phyloP scores from a whole-genome alignment of 768 basidiomycete species.

The Mycena belliarum region DNA sequence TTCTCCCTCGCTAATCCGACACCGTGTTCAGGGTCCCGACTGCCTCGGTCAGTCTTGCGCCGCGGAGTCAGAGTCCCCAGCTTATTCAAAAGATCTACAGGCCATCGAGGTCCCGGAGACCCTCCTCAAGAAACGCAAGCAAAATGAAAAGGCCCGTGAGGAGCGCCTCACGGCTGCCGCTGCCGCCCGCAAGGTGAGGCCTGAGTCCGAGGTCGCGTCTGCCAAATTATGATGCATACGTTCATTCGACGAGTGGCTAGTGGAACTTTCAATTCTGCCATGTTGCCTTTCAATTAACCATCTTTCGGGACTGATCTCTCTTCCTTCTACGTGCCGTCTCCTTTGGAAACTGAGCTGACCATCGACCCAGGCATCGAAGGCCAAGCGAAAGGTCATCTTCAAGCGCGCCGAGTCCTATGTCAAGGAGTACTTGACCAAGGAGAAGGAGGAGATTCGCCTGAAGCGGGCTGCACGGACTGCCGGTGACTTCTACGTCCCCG shows the following conservation, averaged over 20 bases:
- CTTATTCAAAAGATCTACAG: constrained; percentile 39
- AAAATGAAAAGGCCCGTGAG: constrained; percentile 94
- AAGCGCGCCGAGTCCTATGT: constrained; percentile 98
- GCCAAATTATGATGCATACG: constrained; percentile 76
- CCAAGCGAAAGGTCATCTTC: constrained; percentile 97
- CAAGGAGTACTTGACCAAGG: constrained; percentile 90
- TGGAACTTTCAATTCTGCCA: constrained; percentile 50
- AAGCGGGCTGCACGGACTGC: constrained; percentile 89
- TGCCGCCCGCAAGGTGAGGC: constrained; percentile 85
- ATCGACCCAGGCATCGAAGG: constrained; percentile 68
- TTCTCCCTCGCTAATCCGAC: not conserved
- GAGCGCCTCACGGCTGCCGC: constrained; percentile 83
- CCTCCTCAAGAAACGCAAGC: constrained; percentile 98
- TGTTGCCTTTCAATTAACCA: constrained; percentile 89
- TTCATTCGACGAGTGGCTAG: constrained; percentile 81
- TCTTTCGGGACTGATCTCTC: constrained; percentile 83
- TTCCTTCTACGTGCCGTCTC: constrained; percentile 10
- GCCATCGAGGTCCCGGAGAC: constrained; percentile 98
- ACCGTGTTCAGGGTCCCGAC: constrained; percentile 46
- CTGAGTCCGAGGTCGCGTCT: constrained; percentile 7
- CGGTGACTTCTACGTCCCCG: constrained; percentile 97
- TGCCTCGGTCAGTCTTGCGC: constrained; percentile 49
- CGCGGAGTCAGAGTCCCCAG: not conserved
- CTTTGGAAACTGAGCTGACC: constrained; percentile 6
- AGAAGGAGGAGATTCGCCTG: constrained; percentile 95